Evolutionary conservation across 148 eudicot genomes (phyloP).

Genomic region (Cornus florida): DNA sequence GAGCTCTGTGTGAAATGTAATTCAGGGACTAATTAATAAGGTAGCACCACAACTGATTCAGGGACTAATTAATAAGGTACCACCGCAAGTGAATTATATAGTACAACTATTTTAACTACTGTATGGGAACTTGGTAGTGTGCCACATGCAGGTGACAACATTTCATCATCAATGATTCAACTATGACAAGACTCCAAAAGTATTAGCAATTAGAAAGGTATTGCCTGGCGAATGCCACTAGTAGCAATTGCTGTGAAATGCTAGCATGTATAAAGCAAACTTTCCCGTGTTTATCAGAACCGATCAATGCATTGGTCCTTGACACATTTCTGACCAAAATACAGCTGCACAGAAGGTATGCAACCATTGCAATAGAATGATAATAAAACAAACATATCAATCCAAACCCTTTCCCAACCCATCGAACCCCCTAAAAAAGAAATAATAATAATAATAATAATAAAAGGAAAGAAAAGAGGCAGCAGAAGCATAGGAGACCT

Average conservation of each 20-base stretch:
- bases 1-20: neutral
- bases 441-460: too few species aligned
- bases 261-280: neutral
- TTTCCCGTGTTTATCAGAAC: too few species aligned
- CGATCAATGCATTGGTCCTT: too few species aligned
- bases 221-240: neutral
- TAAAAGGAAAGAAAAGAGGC: neutral
- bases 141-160: neutral
- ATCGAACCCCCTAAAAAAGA: neutral
- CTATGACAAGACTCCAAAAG: neutral
- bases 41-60: neutral
- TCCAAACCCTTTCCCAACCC: neutral
- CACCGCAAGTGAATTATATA: neutral
- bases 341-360: too few species aligned
- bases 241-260: neutral
- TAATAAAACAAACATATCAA: neutral
- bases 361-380: too few species aligned
- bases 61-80: neutral
- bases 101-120: neutral
- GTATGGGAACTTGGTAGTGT: too few species aligned
- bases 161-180: neutral
- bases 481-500: too few species aligned
- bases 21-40: neutral
- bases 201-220: neutral
- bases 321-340: too few species aligned